Evolutionary conservation across 371 early-diverging fungal genomes (phyloP).

Genomic region (Mortierella sp.): DNA sequence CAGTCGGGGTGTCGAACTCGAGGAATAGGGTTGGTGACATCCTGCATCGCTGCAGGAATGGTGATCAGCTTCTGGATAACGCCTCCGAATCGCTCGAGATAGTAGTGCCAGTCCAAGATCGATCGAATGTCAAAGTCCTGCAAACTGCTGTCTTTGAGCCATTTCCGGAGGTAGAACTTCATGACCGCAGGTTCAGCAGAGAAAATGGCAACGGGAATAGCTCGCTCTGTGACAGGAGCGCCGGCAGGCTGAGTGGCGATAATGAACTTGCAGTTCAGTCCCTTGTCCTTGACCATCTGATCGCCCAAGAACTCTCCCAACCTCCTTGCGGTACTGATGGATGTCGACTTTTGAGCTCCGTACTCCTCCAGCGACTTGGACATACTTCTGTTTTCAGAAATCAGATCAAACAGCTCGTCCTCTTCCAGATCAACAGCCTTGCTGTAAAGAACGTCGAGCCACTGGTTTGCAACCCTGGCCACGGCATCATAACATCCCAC

Average conservation of each 20-base stretch:
- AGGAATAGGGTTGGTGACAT: slow-evolving; percentile 94
- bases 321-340: slow-evolving; percentile 96
- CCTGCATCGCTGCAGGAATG: slow-evolving; percentile 99
- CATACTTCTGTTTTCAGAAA: slow-evolving; percentile 99
- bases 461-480: slow-evolving; percentile 92
- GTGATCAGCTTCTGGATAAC: slow-evolving; percentile 98
- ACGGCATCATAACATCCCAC: slow-evolving; percentile 95
- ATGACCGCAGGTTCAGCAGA: slow-evolving; percentile 85
- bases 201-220: slow-evolving; percentile 98
- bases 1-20: slow-evolving; percentile 96
- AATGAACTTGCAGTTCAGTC: slow-evolving; percentile 97
- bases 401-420: slow-evolving; percentile 95
- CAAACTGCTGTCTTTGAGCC: slow-evolving; percentile 88
- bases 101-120: slow-evolving; percentile 99
- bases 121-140: slow-evolving; percentile 87
- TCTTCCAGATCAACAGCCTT: slow-evolving; percentile 90
- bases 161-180: slow-evolving; percentile 92
- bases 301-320: slow-evolving; percentile 99
- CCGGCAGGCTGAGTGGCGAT: slow-evolving; percentile 92
- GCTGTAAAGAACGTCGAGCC: slow-evolving; percentile 96
- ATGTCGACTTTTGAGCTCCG: slow-evolving; percentile 94
- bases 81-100: slow-evolving; percentile 95
- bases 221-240: slow-evolving; percentile 95
- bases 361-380: slow-evolving; percentile 95
- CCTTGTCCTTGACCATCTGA: slow-evolving; percentile 98